Evolutionary conservation across 1,284 basidiomycete species (phyloP), one percentile per base, ranked within the genome.

Genomic region (Cryptococcus maquisensis): DNA sequence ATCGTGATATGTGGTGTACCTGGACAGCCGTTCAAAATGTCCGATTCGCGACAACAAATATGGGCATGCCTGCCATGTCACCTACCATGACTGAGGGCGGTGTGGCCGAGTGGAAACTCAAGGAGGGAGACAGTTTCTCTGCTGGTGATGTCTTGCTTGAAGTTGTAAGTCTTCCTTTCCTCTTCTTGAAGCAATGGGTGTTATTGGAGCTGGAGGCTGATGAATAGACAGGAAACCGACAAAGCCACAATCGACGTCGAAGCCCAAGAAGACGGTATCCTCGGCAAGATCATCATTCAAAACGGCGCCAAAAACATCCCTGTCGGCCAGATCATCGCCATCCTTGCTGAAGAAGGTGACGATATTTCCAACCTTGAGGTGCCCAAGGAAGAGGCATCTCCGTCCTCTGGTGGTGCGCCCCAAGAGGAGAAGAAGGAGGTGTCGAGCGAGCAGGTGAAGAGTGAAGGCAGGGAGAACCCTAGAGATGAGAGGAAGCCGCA

Each of bases 191-290:
- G 8, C 3, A 8, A 23, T 4, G 10, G 41, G 41, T 13, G 41
- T 20, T 10, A n/a, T 3, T 3, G 20, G 9, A n/a, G 32, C 39
- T 54, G 43, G 39, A 16, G 23, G 23, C 18, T 8, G 12, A 44
- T 20, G 23, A 23, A 44, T 16, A 8, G 2, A 24, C 23, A 44
- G 42, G 94, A 98, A 86, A 98, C 95, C 49, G 94, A 98, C 85
- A 98, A 98, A 83, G 95, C 95, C 16, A 95, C 92, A 41, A 98
- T 98, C 78, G 95, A 98, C 77, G 95, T 98, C 24, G 95, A 98
- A 78, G 92, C 95, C 15, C 92, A 93, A 78, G 95, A 98, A 48
- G 94, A 98, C 65, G 95, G 95, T 71, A 79, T 97, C 59, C 79
- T 98, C 57, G 94, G 88, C 52, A 98, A 97, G 83, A 96, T 83